Conservation (phyloP, 148 eudicot genomes). For the Polygonum aviculare region DNA sequence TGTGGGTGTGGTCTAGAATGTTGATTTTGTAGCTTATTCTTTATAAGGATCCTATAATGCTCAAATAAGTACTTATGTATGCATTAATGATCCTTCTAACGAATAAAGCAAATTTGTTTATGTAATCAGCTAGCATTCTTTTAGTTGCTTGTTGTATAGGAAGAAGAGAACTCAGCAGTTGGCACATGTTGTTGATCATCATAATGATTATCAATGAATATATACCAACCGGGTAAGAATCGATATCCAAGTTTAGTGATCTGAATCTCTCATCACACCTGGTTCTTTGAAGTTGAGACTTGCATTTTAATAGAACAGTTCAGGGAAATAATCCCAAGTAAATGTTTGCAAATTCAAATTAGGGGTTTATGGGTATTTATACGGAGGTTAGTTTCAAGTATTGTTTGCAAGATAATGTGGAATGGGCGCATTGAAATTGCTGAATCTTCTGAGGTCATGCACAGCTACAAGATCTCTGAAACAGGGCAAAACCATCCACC, state of each 20-base stretch:
- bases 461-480: slow-evolving; percentile 14
- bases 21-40: not conserved
- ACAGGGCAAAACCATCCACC: slow-evolving; percentile 23
- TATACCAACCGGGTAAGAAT: too few relatives aligned
- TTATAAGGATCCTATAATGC: not conserved
- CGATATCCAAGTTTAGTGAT: too few relatives aligned
- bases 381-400: too few relatives aligned
- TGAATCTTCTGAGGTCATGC: slow-evolving; percentile 20
- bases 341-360: too few relatives aligned
- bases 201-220: too few relatives aligned
- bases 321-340: too few relatives aligned
- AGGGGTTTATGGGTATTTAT: too few relatives aligned
- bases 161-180: not conserved
- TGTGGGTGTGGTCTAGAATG: slow-evolving; percentile 27
- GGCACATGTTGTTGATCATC: too few relatives aligned
- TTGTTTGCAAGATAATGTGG: not conserved
- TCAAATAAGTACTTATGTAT: not conserved
- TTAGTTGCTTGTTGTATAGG: not conserved
- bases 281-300: too few relatives aligned
- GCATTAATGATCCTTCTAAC: not conserved
- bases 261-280: too few relatives aligned
- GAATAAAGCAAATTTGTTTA: not conserved
- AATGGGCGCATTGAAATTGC: slow-evolving; percentile 20
- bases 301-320: too few relatives aligned
- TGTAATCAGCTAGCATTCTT: not conserved